Evolutionary conservation across 352 stramenopile species (phyloP), one percentile per base, ranked within the genome.

Genomic region (Pythium sukuiense): DNA sequence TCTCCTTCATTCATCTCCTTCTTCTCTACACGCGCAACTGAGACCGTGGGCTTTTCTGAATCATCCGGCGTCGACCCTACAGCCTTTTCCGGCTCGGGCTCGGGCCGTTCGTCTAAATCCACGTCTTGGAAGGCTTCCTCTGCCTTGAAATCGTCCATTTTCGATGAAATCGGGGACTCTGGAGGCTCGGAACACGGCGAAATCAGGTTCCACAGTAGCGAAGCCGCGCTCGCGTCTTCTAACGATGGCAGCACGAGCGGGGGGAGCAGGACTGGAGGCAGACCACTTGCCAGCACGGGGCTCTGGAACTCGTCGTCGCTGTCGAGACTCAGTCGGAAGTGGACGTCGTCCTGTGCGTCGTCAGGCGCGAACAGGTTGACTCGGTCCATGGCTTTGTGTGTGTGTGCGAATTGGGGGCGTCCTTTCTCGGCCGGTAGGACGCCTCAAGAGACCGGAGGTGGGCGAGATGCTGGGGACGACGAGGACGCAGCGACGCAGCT

Each of bases 141-240:
- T 4, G 56, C 2, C 6, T 18, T 24, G 18, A 55, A 45, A 4
- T 46, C 52, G n/a, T 58, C 61, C 18, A 65, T 55, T 35, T 24
- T 61, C n/a, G 35, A 5, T 37, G 55, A 57, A 13, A 27, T 20
- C 16, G 55, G 55, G 29, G 54, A 52, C 39, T 76, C 67, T 12
- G 39, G 39, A 16, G 32, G 59, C 48, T 76, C 70, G 9, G 76
- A 88, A 61, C 71, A 85, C 13, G 82, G 82, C 30, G 82, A 90
- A 32, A 90, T 77, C 50, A 90, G 69, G 46, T 61, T 69, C 74
- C 72, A 85, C 43, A 76, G 71, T 35, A 72, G 9, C 12, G 29
- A 27, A n/a, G 53, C n/a, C 33, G 6, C 59, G 12, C n/a, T 33
- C 20, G 45, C 20, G 13, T 33, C 13, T 24, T 24, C 41, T 18